These are phyloP conservation scores for Ploettnerulaceae sp. DNA, from an alignment of 2,329 filamentous ascomycete genomes.

Conservation along the genomic window DNA sequence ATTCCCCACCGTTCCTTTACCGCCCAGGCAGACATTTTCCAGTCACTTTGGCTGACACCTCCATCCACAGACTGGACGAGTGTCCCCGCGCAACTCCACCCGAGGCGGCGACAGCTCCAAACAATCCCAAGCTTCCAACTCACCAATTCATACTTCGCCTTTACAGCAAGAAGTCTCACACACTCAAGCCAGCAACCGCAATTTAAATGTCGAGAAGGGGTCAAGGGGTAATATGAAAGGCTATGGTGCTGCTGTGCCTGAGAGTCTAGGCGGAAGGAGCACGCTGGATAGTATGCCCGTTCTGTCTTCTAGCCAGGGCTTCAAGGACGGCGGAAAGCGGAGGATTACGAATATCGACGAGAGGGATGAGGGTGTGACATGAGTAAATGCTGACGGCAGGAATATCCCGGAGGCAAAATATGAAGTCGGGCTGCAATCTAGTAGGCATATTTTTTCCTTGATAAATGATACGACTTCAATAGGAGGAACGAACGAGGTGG, in stretches of 20 bases:
- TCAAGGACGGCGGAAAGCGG: slow-evolving; percentile 26
- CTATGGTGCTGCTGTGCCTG: slow-evolving; percentile 20
- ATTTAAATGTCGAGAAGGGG: slow-evolving; percentile 17
- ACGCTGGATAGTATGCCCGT: slow-evolving; percentile 27
- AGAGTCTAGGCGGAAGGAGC: slow-evolving; percentile 21
- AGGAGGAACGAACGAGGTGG: too few relatives aligned
- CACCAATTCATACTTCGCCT: slow-evolving; percentile 43
- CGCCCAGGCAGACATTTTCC: neutral
- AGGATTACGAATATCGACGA: slow-evolving; percentile 31
- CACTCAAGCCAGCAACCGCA: slow-evolving; percentile 13
- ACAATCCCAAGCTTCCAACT: slow-evolving; percentile 15
- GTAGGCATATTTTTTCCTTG: too few relatives aligned
- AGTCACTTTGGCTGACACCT: slow-evolving; percentile 1
- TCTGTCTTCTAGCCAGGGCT: slow-evolving; percentile 26
- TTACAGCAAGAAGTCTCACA: slow-evolving; percentile 36
- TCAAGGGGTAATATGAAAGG: slow-evolving; percentile 12
- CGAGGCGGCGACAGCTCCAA: slow-evolving; percentile 18
- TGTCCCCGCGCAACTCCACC: slow-evolving; percentile 25
- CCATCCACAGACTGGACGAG: slow-evolving; percentile 20
- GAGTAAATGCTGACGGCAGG: neutral
- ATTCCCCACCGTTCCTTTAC: neutral
- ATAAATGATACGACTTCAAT: too few relatives aligned
- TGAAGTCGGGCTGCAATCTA: too few relatives aligned
- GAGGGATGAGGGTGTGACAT: slow-evolving; percentile 13
- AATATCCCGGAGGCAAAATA: too few relatives aligned